Percentiles rank a stretch among this genome's conserved stretches.
These are phyloP conservation scores for Tetrahymena thermophila DNA, from an alignment of 73 alveolate species.

Conservation along the genomic window DNA sequence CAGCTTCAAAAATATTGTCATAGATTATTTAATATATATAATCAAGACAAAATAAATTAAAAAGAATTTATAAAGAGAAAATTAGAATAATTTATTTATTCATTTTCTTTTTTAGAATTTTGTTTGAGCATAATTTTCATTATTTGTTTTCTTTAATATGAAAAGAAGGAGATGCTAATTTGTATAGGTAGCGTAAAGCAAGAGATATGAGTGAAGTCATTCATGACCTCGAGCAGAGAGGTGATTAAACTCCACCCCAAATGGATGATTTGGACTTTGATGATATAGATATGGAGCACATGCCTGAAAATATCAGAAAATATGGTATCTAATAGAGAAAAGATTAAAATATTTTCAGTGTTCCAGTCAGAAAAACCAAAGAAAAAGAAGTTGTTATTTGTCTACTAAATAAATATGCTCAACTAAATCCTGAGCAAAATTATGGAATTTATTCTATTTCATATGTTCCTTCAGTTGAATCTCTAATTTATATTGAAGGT, in stretches of 20 bases:
- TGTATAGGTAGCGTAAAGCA: neutral
- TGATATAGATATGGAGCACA: neutral
- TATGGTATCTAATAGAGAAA: neutral
- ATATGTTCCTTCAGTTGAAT: neutral
- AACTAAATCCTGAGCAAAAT: neutral
- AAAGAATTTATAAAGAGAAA: too few species aligned
- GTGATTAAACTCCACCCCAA: neutral
- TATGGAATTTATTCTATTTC: neutral
- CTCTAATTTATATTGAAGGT: neutral
- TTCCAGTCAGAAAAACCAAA: neutral
- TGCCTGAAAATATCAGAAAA: neutral
- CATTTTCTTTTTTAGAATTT: too few species aligned
- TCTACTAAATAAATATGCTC: neutral
- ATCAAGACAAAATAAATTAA: too few species aligned
- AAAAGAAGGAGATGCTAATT: neutral
- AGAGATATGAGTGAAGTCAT: neutral
- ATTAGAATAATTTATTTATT: too few species aligned
- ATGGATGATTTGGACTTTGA: neutral
- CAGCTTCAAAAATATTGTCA: neutral
- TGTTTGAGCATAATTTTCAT: neutral
- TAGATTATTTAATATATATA: too few species aligned
- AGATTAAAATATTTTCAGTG: neutral
- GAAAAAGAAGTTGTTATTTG: neutral
- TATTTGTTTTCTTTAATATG: too few species aligned
- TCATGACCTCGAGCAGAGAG: neutral